Evolutionary conservation across 1,139 yeast genomes (phyloP).

Genomic region (Candida glucosophila): DNA sequence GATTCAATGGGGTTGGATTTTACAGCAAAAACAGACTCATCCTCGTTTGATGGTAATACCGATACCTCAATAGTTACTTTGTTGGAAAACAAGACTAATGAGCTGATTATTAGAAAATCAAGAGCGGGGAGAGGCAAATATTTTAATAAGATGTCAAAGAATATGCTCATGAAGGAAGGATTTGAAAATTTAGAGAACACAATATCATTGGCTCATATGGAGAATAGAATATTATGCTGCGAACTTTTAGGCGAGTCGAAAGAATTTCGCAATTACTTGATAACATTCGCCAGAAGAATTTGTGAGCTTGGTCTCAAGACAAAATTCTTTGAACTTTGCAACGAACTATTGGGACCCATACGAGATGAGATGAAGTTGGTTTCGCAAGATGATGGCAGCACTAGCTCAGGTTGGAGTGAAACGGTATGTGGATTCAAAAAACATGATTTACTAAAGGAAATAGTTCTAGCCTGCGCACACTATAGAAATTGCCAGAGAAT

Average conservation of each 20-base stretch:
- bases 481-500: constrained; percentile 80
- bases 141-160: constrained; percentile 80
- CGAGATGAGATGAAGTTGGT: constrained; percentile 3
- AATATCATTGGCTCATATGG: constrained; percentile 82
- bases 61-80: constrained; percentile 53
- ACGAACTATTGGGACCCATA: constrained; percentile 48
- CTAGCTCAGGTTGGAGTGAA: no score
- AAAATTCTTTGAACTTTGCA: constrained; percentile 63
- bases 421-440: constrained; percentile 52
- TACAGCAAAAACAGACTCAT: constrained; percentile 11
- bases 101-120: constrained; percentile 55
- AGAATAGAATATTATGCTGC: constrained; percentile 73
- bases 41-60: constrained; percentile 13
- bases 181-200: constrained; percentile 85
- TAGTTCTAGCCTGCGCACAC: constrained; percentile 65
- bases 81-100: constrained; percentile 81
- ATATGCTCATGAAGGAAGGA: constrained; percentile 91
- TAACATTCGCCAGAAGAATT: constrained; percentile 64
- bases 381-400: no score
- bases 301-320: constrained; percentile 75
- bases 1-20: constrained; percentile 45
- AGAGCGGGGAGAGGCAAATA: constrained; percentile 77
- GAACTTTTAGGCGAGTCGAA: constrained; percentile 52
- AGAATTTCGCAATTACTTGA: constrained; percentile 58
- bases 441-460: constrained; percentile 54